Conservation (phyloP, 2,329 filamentous ascomycete genomes). For the Fusarium nelsonii region DNA sequence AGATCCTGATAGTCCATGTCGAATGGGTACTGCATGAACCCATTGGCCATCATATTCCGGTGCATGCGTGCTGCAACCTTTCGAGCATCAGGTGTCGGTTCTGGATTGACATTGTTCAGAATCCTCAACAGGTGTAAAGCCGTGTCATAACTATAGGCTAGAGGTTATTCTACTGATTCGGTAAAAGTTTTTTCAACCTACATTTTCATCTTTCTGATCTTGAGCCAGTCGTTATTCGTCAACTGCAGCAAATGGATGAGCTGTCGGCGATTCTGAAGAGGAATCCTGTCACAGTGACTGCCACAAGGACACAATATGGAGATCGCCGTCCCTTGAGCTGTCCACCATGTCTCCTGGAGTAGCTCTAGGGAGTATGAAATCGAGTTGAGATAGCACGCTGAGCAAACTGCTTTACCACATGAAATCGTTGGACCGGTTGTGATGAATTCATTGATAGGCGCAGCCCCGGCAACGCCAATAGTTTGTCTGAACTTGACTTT, state of each 20-base stretch:
- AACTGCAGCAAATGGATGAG: not conserved
- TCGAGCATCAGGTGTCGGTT: not conserved
- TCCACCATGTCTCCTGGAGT: not conserved
- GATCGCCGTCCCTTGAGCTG: not conserved
- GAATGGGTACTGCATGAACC: not conserved
- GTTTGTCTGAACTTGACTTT: constrained; percentile 8
- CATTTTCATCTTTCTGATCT: not conserved
- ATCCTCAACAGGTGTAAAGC: not conserved
- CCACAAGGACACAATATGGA: constrained; percentile 3
- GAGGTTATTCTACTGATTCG: not conserved
- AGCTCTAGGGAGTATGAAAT: not conserved
- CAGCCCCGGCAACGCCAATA: not conserved
- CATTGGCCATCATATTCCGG: not conserved
- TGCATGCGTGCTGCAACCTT: constrained; percentile 1
- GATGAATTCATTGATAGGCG: not conserved
- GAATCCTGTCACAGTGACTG: not conserved
- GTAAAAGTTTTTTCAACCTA: not conserved
- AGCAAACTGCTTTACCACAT: not conserved
- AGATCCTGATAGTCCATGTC: not conserved
- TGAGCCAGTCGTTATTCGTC: not conserved
- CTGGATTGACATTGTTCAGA: not conserved
- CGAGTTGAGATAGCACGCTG: not conserved
- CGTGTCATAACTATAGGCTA: constrained; percentile 3
- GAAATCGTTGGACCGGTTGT: not conserved
- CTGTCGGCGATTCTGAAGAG: not conserved